Base-by-base conservation (phyloP, 2,329 filamentous ascomycete genomes). In the Penicillium italicum region DNA sequence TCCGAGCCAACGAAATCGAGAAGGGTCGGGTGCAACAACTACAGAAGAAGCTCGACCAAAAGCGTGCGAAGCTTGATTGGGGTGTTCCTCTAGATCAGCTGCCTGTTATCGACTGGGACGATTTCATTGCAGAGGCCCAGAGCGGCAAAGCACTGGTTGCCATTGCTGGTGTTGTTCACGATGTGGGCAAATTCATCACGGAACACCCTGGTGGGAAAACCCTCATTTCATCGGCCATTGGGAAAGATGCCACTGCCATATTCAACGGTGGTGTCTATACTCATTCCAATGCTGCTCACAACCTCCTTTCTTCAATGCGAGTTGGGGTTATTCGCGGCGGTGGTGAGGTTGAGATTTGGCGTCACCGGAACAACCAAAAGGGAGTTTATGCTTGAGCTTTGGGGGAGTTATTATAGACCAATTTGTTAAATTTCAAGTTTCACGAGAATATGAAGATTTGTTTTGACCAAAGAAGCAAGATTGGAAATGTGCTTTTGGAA, bases 181-280 rank as follows among this genome's bases (percentile, higher is more conserved):
- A 95, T 69, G 85, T 95, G 24, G 84, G 83, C 65, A 81, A 88
- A 71, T 95, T 95, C 76, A 89, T 94, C 79, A 88, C 89, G 74
- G 88, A 92, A 66, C 90, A 95, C 74, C 90, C 90, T 18, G 90
- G 90, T 81, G 90, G 90, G 71, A 91, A 89, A 80, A 88, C 89
- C 37, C 87, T 95, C 77, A 94, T 95, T 77, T 84, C 79, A 63
- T 89, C 87, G 28, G 89, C 86, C 49, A 83, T 95, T 56, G 90
- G 90, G 72, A 94, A 94, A 79, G 90, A 95, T 62, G 89, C 90
- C 53, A 94, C 90, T 22, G 89, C 90, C 65, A 90, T 92, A 76
- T 95, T 95, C 83, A 95, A 95, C 74, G 90, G 90, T 61, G 90
- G 90, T 77, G 88, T 95, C 60, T 95, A 95, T 78, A 84, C 87